A percentile compares a stretch with the other conserved stretches of the same genome.
Evolutionary conservation across 2,329 filamentous ascomycete species (phyloP).

Genomic region (Pyricularia pennisetigena): DNA sequence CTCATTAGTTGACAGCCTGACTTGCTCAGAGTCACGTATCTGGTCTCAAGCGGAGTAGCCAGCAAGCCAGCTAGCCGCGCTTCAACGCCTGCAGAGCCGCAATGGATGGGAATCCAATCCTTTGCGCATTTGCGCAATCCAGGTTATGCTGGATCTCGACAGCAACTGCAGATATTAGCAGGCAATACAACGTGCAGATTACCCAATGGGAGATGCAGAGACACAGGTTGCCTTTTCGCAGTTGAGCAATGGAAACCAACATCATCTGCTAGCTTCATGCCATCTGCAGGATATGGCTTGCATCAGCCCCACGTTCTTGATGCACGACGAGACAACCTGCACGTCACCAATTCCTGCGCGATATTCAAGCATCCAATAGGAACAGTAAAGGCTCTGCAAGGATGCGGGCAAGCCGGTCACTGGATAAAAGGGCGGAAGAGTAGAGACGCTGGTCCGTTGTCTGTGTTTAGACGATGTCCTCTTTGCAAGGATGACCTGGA

Average conservation of each 20-base stretch:
- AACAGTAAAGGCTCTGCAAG: background rate
- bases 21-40: background rate
- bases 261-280: background rate
- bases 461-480: background rate
- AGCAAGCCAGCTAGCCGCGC: background rate
- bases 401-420: background rate
- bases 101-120: background rate
- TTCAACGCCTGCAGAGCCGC: background rate
- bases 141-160: background rate
- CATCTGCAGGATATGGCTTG: background rate
- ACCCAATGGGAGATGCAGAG: background rate
- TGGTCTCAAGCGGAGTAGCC: background rate
- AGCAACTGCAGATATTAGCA: background rate
- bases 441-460: background rate
- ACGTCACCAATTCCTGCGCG: background rate
- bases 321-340: background rate
- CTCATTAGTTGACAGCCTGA: background rate
- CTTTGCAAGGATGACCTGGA: background rate
- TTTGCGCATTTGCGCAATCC: conserved; percentile 1
- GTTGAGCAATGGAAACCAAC: background rate
- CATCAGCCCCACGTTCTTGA: background rate
- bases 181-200: background rate
- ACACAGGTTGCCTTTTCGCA: background rate
- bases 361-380: background rate
- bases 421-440: background rate